These are phyloP conservation scores for Pseudogymnoascus sp. DNA, from an alignment of 2,329 filamentous ascomycete genomes.

Conservation along the genomic window DNA sequence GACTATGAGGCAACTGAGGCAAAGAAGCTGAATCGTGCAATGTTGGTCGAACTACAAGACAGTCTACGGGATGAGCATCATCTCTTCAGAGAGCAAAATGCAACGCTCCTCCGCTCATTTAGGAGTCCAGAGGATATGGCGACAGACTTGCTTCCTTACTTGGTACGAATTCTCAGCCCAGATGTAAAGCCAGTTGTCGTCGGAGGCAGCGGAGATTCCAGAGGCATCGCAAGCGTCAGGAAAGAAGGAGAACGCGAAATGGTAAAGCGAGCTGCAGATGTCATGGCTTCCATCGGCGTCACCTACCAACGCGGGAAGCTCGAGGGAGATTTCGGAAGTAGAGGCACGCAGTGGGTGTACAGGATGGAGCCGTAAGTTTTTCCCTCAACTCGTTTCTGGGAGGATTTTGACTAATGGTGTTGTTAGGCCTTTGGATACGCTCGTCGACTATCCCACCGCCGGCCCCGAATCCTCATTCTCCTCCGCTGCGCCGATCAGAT, in stretches of 20 bases:
- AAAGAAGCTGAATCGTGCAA: constrained; percentile 66
- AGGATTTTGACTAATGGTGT: neutral
- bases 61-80: constrained; percentile 42
- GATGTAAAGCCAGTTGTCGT: constrained; percentile 88
- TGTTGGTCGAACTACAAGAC: constrained; percentile 70
- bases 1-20: constrained; percentile 76
- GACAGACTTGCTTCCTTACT: constrained; percentile 75
- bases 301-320: constrained; percentile 73
- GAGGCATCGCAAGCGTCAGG: constrained; percentile 72
- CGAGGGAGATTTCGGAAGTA: constrained; percentile 55
- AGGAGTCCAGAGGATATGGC: constrained; percentile 70
- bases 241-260: constrained; percentile 78
- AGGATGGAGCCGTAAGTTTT: constrained; percentile 82
- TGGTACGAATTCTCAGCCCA: constrained; percentile 75
- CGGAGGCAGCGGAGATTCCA: constrained; percentile 55
- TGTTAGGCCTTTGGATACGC: constrained; percentile 59
- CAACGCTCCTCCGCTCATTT: constrained; percentile 68
- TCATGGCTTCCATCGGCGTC: constrained; percentile 77
- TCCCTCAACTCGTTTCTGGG: neutral
- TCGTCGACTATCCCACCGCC: constrained; percentile 67
- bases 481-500: constrained; percentile 68
- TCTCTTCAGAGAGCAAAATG: constrained; percentile 32
- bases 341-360: constrained; percentile 67
- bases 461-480: constrained; percentile 42
- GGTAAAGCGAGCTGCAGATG: constrained; percentile 68